These are phyloP conservation scores for Elsinoe batatas DNA, from an alignment of 2,329 filamentous ascomycete genomes.

Conservation along the genomic window DNA sequence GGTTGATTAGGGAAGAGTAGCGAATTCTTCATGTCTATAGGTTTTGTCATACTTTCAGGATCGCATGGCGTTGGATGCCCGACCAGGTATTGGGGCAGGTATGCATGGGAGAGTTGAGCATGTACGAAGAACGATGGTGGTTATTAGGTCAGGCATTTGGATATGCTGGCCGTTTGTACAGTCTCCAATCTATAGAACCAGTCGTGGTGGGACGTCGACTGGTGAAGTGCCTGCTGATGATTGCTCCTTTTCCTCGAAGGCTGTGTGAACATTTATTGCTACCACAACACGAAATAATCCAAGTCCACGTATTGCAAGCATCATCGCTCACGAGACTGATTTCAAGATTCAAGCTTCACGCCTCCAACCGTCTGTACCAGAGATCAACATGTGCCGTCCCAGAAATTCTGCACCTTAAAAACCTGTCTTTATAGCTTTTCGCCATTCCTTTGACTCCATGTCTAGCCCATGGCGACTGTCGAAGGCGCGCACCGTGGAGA, in stretches of 20 bases:
- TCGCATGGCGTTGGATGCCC: slow-evolving; percentile 2
- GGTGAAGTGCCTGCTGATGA: background rate
- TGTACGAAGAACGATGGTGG: background rate
- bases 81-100: background rate
- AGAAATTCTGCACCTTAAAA: background rate
- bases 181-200: background rate
- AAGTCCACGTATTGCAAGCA: background rate
- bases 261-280: background rate
- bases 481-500: background rate
- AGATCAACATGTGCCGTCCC: background rate
- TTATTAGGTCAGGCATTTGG: background rate
- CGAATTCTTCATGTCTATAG: background rate
- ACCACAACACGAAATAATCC: background rate
- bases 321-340: background rate
- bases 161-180: background rate
- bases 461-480: background rate
- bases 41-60: background rate
- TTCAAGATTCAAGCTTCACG: background rate
- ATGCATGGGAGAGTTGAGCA: slow-evolving; percentile 4
- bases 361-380: background rate
- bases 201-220: background rate
- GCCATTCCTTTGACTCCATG: background rate
- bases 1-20: slow-evolving; percentile 28
- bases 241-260: background rate
- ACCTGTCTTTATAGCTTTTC: too few species aligned